phyloP scores from a whole-genome alignment of 148 eudicot species.

The Camellia sinensis region DNA sequence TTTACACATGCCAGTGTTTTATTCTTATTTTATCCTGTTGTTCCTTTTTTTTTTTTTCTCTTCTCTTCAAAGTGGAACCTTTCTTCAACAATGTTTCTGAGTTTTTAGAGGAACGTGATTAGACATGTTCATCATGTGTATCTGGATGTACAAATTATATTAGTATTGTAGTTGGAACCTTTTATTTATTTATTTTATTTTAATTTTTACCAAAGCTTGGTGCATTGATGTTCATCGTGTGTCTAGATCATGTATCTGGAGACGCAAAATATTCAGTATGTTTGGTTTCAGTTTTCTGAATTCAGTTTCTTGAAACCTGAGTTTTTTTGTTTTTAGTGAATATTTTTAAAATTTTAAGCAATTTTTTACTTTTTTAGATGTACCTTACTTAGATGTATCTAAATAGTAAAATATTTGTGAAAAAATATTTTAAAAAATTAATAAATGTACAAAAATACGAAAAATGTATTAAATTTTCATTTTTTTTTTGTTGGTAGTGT shows the following conservation, averaged over 20 bases:
- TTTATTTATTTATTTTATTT: too few species aligned
- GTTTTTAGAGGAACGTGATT: neutral
- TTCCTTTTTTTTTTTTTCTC: neutral
- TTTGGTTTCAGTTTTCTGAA: too few species aligned
- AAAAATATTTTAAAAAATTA: too few species aligned
- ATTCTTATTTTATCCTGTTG: neutral
- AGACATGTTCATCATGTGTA: conserved; percentile 1
- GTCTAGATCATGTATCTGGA: neutral
- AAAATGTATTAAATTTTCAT: too few species aligned
- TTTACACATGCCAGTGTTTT: neutral
- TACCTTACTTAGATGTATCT: too few species aligned
- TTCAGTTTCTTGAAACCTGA: too few species aligned
- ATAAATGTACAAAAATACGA: too few species aligned
- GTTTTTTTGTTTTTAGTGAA: too few species aligned
- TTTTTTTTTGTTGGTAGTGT: too few species aligned
- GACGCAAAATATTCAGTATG: neutral
- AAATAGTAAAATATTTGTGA: too few species aligned
- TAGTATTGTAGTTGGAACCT: neutral
- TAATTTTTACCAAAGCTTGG: neutral
- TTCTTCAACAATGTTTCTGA: neutral
- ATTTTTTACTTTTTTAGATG: too few species aligned
- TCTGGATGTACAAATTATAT: neutral
- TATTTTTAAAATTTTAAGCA: too few species aligned
- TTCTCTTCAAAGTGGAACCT: neutral
- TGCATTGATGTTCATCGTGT: neutral